Evolutionary conservation across 352 stramenopile species (phyloP), one percentile per base, ranked within the genome.

Genomic region (Phytophthora citrophthora): DNA sequence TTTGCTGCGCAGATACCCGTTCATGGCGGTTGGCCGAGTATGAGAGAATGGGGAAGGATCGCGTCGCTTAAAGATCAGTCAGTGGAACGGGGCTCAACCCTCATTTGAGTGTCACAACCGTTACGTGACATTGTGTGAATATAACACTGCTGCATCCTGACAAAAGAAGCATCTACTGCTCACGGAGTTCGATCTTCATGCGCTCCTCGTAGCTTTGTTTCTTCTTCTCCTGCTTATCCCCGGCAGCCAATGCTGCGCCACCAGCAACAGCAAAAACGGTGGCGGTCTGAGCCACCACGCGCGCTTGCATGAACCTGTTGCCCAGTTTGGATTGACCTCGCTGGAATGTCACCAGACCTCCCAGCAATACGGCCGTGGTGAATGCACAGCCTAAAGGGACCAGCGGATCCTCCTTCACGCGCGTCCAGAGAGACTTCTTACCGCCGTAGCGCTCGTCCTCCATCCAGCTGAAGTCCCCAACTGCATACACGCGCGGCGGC

Each of bases 231-330:
- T 89, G 61, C 38, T 80, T 88, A 38, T 88, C 71, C 16, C 60
- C 60, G 11, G 79, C 70, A 23, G 79, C 71, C 10, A 90, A 12
- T 12, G 79, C 68, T 2, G 71, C 76, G n/a, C 85, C 82, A 6
- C 62, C 70, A 5, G 72, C 79, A 41, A 95, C 62, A 7, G 85
- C 85, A 4, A 92, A n/a, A 4, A 95, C 75, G 2, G 87, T 95
- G 15, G 68, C 76, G 3, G 76, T 83, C 63, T 95, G 87, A 47
- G 72, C 69, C 34, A 93, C 60, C 31, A 95, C 81, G 16, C 87
- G 83, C 41, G 83, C 85, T 57, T 92, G 83, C 87, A 95, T 95
- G 64, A 94, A 95, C 43, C 77, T 76, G 64, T 94, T 92, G 54
- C 81, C 76, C 36, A 92, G 76, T 66, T 90, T 89, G 43, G 85